Conservation (phyloP, 257 asterid species). For the Osmanthus fragrans region DNA sequence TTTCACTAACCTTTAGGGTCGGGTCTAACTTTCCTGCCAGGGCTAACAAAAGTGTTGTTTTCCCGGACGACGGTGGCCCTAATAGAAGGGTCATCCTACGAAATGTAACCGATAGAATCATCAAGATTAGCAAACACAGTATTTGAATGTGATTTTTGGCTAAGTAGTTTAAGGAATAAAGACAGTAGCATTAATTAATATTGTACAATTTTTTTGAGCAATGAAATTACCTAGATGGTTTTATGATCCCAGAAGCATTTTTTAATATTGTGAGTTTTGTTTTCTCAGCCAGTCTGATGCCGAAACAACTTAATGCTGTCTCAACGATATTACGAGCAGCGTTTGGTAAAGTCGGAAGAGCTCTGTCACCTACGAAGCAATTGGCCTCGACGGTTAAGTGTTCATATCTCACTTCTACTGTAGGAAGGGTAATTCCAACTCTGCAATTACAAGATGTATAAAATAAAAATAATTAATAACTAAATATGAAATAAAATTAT, state of each 20-base stretch:
- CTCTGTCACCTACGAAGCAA: conserved; percentile 58
- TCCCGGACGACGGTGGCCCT: conserved; percentile 75
- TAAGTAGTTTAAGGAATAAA: background rate
- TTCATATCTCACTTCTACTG: conserved; percentile 59
- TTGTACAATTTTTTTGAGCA: too few species aligned
- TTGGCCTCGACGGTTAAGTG: conserved; percentile 56
- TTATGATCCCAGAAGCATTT: conserved; percentile 61
- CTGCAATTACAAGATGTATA: conserved; percentile 33
- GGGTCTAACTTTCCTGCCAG: conserved; percentile 58
- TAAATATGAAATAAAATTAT: background rate
- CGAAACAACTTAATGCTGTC: conserved; percentile 41
- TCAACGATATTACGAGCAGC: conserved; percentile 45
- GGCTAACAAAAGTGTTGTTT: conserved; percentile 62
- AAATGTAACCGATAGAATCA: background rate
- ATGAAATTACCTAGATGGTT: conserved; percentile 56
- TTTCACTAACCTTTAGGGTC: conserved; percentile 42
- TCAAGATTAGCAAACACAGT: background rate
- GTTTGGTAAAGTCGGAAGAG: conserved; percentile 66
- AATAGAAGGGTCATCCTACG: conserved; percentile 65
- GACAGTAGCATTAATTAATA: too few species aligned
- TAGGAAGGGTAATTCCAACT: conserved; percentile 55
- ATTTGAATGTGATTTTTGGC: background rate
- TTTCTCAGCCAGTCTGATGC: conserved; percentile 44
- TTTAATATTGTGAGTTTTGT: conserved; percentile 48
- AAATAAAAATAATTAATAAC: background rate